Evolutionary conservation across 805 yeast genomes (phyloP), one percentile per base, ranked within the genome.

Genomic region (Yarrowia divulgata): DNA sequence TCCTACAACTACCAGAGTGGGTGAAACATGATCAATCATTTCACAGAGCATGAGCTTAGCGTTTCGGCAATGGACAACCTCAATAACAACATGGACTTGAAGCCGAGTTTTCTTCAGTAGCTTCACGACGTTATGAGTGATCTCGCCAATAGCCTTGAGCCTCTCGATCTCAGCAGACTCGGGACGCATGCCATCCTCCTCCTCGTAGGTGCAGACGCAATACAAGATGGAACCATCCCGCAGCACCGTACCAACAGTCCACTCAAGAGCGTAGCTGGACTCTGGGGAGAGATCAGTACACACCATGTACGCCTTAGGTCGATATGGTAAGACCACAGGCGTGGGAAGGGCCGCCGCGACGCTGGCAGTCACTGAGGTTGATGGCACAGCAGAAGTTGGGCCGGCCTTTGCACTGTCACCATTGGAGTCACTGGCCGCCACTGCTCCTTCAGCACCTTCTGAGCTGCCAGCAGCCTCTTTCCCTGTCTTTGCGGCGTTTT

Each of bases 211-310:
- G 70, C 78, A 77, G 6, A 91, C 86, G 23, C 91, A 85, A 76
- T 90, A 91, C 68, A 93, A 78, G 0, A 93, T 91, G 68, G 92
- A 90, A 0, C 95, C 95, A 74, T 91, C 93, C 29, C 88, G 89
- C 58, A 93, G 82, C 0, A 92, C 89, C 0, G 97, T 86, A 1
- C 98, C 98, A 73, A 93, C 82, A 52, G 93, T 86, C 90, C 97
- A 93, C 74, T 91, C 95, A 29, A 93, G 81, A 0, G 97, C 95
- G 77, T 90, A 90, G 46, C 84, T 82, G 1, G 97, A 88, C 76
- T 92, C 97, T 0, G 91, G 90, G 3, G 94, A 87, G 71, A 90
- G 84, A 76, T 93, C 97, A 81, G 90, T 85, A 74, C 95, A 91
- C 23, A 92, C 84, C 60, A 93, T 79, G 77, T 88, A 91, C 75